phyloP scores from a whole-genome alignment of 805 yeast genomes.

The Vanderwaltozyma yarrowii region DNA sequence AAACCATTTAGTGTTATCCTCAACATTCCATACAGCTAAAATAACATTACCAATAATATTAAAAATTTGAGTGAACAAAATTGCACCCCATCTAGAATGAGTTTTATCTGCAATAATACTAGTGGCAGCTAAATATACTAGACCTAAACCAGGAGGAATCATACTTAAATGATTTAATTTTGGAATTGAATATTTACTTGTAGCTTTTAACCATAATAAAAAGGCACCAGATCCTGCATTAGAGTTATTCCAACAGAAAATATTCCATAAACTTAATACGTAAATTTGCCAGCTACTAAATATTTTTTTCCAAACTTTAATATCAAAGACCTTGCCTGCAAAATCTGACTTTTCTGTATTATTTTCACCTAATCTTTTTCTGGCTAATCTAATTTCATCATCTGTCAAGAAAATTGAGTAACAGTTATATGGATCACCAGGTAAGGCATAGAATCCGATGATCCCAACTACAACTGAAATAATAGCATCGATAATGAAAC shows the following conservation, averaged over 20 bases:
- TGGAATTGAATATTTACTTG: conserved; percentile 33
- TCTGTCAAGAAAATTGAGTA: conserved; percentile 44
- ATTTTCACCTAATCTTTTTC: conserved; percentile 32
- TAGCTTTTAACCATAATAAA: conserved; percentile 48
- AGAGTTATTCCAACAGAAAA: conserved; percentile 49
- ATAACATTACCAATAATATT: conserved; percentile 43
- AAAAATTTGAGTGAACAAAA: conserved; percentile 41
- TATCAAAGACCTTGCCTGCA: conserved; percentile 31
- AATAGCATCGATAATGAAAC: conserved; percentile 54
- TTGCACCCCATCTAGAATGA: conserved; percentile 45
- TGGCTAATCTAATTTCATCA: conserved; percentile 45
- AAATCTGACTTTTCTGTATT: conserved; percentile 25
- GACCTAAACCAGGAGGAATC: conserved; percentile 47
- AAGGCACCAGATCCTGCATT: conserved; percentile 44
- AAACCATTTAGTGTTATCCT: conserved; percentile 48
- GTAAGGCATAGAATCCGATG: conserved; percentile 44
- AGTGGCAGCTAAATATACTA: conserved; percentile 27
- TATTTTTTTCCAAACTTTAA: conserved; percentile 41
- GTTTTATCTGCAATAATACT: conserved; percentile 38
- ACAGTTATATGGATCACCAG: conserved; percentile 56
- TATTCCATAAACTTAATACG: conserved; percentile 40
- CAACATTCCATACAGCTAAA: conserved; percentile 46
- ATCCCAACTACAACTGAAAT: conserved; percentile 50
- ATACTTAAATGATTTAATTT: conserved; percentile 40
- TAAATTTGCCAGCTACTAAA: conserved; percentile 50